phyloP scores from a whole-genome alignment of 176 grass and related monocot genomes.

The Carex scoparia region DNA sequence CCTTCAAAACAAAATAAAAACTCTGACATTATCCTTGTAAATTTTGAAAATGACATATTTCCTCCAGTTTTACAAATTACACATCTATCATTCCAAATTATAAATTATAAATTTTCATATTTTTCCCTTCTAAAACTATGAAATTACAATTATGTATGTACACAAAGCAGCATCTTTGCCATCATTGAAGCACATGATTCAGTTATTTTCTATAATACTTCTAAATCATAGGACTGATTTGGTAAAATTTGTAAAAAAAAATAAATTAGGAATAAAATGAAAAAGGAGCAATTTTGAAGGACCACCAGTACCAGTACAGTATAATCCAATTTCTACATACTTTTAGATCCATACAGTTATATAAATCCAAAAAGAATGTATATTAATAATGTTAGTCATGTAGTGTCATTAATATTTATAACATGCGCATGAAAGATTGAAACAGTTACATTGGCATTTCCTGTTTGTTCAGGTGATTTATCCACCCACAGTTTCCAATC shows the following conservation, averaged over 20 bases:
- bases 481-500: no score
- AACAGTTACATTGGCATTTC: background rate
- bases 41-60: no score
- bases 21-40: no score
- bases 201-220: background rate
- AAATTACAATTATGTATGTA: no score
- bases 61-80: no score
- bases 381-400: background rate
- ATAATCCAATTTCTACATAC: background rate
- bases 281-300: background rate
- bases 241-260: background rate
- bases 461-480: background rate
- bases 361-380: background rate
- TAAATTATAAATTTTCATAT: no score
- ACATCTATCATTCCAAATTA: no score
- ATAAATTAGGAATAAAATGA: background rate
- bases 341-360: background rate
- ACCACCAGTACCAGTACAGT: background rate
- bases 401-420: background rate
- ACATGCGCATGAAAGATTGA: background rate
- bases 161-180: no score
- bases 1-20: no score
- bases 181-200: no score
- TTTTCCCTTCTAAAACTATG: no score
- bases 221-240: background rate